phyloP scores from a whole-genome alignment of 306 rosid species.

The Sechiopsis laciniata region DNA sequence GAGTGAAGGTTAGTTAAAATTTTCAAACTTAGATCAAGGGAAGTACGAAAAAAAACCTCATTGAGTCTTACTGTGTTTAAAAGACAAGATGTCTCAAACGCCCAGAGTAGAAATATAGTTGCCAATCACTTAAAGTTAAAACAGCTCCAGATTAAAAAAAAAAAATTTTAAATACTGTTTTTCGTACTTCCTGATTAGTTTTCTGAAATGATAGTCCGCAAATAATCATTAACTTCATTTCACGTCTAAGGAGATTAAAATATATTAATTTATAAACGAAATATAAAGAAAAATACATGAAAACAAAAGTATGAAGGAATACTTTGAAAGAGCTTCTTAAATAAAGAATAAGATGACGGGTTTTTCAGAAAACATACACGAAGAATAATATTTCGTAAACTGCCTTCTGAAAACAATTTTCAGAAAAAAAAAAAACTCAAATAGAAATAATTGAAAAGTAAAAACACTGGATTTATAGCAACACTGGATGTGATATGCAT shows the following conservation, averaged over 20 bases:
- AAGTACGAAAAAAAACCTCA: not conserved
- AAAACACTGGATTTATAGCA: not conserved
- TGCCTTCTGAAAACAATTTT: not conserved
- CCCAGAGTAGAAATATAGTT: no score
- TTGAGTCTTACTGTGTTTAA: not conserved
- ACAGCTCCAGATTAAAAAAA: no score
- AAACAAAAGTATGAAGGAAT: not conserved
- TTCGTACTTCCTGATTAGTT: not conserved
- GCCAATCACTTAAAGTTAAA: no score
- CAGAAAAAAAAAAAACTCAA: not conserved
- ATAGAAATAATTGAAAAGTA: not conserved
- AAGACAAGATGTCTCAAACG: no score
- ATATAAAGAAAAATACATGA: slow-evolving; percentile 1
- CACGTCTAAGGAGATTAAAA: not conserved
- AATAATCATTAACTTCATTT: not conserved
- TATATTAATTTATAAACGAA: not conserved
- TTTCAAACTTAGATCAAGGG: not conserved
- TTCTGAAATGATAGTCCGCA: not conserved
- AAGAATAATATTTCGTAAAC: not conserved
- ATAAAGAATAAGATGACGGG: not conserved
- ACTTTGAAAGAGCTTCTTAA: not conserved
- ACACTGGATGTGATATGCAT: not conserved
- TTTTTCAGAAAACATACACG: not conserved
- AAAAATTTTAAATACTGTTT: no score
- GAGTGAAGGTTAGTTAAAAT: not conserved